phyloP scores from a whole-genome alignment of 1,284 basidiomycete species.

The Ceratobasidium sp. region DNA sequence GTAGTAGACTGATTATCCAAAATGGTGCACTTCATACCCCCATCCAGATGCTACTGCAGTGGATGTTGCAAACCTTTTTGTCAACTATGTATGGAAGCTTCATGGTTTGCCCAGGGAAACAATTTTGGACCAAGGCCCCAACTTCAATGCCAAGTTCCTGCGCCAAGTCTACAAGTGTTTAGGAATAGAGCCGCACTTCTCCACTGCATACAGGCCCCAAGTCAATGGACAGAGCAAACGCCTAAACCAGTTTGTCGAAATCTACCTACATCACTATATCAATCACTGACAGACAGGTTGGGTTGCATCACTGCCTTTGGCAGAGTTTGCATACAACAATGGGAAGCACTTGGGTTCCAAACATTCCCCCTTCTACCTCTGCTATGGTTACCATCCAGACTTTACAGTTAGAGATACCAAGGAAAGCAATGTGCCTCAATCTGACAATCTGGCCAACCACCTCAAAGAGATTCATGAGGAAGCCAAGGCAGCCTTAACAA shows the following conservation, averaged over 20 bases:
- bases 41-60: not conserved
- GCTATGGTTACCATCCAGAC: constrained; percentile 26
- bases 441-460: not conserved
- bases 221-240: constrained; percentile 39
- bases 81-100: constrained; percentile 41
- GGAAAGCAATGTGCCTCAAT: constrained; percentile 12
- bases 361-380: not conserved
- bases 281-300: constrained; percentile 39
- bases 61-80: constrained; percentile 29
- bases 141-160: constrained; percentile 43
- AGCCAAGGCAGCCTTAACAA: constrained; percentile 11
- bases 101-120: constrained; percentile 30
- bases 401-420: constrained; percentile 21
- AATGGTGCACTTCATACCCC: constrained; percentile 37
- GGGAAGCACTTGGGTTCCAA: constrained; percentile 23
- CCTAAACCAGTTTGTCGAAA: constrained; percentile 24
- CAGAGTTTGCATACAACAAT: constrained; percentile 48
- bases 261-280: constrained; percentile 21
- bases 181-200: constrained; percentile 36
- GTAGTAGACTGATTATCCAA: constrained; percentile 43
- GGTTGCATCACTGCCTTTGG: constrained; percentile 51
- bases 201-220: constrained; percentile 42
- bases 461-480: constrained; percentile 4
- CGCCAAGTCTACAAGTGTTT: constrained; percentile 27
- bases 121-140: constrained; percentile 31